Conservation (phyloP, 2,329 filamentous ascomycete genomes). For the Talaromyces marneffei region DNA sequence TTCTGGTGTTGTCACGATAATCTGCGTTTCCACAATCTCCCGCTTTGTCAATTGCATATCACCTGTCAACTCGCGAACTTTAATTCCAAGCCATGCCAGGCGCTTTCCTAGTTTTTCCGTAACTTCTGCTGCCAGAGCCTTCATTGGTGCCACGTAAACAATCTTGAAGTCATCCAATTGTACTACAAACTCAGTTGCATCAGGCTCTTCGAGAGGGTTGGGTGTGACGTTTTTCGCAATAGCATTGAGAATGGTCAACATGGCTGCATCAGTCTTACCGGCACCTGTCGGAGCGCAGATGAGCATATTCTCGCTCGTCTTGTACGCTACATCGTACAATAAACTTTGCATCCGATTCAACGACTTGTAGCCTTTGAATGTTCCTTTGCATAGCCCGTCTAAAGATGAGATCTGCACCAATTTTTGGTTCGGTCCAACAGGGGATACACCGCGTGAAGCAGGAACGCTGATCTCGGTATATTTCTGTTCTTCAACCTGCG, state of each 20-base stretch:
- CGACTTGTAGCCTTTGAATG: constrained; percentile 87
- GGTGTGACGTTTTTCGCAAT: constrained; percentile 80
- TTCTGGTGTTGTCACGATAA: constrained; percentile 97
- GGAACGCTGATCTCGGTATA: constrained; percentile 90
- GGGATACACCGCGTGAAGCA: constrained; percentile 69
- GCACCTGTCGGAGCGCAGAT: constrained; percentile 97
- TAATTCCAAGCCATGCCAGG: constrained; percentile 86
- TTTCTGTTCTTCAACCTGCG: constrained; percentile 63
- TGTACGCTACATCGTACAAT: constrained; percentile 91
- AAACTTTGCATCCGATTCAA: constrained; percentile 98
- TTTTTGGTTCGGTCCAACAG: constrained; percentile 64
- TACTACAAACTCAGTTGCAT: constrained; percentile 74
- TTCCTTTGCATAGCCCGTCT: constrained; percentile 83
- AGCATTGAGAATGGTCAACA: constrained; percentile 90
- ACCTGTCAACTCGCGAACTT: constrained; percentile 88
- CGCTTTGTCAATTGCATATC: constrained; percentile 98
- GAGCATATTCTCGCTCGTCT: constrained; percentile 95
- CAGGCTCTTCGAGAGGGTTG: constrained; percentile 67
- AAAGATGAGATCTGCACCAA: constrained; percentile 74
- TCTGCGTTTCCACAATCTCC: constrained; percentile 92
- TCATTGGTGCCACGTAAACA: constrained; percentile 98
- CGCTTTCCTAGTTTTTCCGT: constrained; percentile 90
- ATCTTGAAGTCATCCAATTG: constrained; percentile 89
- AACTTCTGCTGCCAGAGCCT: constrained; percentile 91
- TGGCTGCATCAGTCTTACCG: constrained; percentile 96